Conservation (phyloP, 2,329 filamentous ascomycete genomes). For the Dendryphion nanum region DNA sequence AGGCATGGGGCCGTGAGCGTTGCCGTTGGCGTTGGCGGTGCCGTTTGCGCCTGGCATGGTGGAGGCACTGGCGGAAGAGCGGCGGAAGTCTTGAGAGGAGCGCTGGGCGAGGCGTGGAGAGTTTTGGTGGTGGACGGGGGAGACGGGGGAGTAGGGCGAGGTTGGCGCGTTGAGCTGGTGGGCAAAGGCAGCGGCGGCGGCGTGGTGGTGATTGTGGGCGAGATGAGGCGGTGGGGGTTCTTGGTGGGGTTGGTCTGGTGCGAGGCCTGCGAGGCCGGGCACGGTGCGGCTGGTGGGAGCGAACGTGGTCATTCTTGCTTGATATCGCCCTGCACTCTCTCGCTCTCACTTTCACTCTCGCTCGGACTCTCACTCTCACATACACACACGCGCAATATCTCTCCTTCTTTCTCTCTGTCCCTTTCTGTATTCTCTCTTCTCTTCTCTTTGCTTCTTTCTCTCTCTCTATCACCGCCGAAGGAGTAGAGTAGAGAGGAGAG, state of each 20-base stretch:
- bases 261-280: conserved; percentile 15
- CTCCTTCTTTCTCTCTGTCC: no score
- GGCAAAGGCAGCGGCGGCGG: conserved; percentile 21
- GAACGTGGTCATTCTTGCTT: conserved; percentile 30
- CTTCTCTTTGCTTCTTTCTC: no score
- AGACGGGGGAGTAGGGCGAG: conserved; percentile 12
- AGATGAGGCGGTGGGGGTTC: conserved; percentile 18
- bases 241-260: conserved; percentile 15
- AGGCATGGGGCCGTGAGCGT: conserved; percentile 36
- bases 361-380: no score
- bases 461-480: no score
- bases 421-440: no score
- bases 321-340: no score
- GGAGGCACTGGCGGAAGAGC: conserved; percentile 13
- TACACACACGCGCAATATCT: no score
- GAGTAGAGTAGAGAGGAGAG: no score
- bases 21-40: conserved; percentile 32
- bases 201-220: conserved; percentile 19
- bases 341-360: no score
- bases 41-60: conserved; percentile 22
- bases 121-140: conserved; percentile 9
- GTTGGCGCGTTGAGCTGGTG: conserved; percentile 25
- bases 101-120: conserved; percentile 24
- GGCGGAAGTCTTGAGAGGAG: conserved; percentile 31
- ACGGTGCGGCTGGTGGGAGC: conserved; percentile 17